A percentile compares a stretch with the other conserved stretches of the same genome.
Conservation (phyloP, 768 basidiomycete species). For the Psilocybe cyanescens region DNA sequence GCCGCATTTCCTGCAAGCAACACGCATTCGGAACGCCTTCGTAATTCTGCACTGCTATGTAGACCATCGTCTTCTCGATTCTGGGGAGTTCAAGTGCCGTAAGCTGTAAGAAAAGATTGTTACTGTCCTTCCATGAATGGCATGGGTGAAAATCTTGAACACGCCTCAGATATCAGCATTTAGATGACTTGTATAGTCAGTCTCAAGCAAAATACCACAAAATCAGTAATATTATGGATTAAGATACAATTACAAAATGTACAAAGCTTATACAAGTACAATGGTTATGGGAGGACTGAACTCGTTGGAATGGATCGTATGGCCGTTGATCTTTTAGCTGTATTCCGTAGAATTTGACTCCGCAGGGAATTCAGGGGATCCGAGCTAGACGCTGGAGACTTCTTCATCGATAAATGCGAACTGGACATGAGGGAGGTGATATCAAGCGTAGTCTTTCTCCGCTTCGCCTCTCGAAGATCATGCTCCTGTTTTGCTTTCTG, state of each 20-base stretch:
- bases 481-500: slow-evolving; percentile 51
- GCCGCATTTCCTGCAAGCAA: too few species aligned
- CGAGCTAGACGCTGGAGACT: slow-evolving; percentile 15
- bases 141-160: too few species aligned
- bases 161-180: too few species aligned
- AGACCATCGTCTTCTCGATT: too few species aligned
- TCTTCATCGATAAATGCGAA: neutral
- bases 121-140: too few species aligned
- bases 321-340: slow-evolving; percentile 36
- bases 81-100: too few species aligned
- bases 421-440: slow-evolving; percentile 24
- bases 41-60: too few species aligned
- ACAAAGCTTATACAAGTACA: neutral
- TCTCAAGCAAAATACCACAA: too few species aligned
- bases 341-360: slow-evolving; percentile 62
- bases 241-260: neutral
- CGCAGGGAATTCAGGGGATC: slow-evolving; percentile 43
- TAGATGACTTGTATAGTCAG: too few species aligned
- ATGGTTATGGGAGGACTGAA: neutral
- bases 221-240: neutral
- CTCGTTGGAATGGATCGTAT: neutral
- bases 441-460: slow-evolving; percentile 43
- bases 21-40: too few species aligned
- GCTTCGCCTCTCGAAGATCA: slow-evolving; percentile 48
- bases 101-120: too few species aligned